Conservation (phyloP, 352 stramenopile genomes). For the Globisporangium rhizosaccharum region DNA sequence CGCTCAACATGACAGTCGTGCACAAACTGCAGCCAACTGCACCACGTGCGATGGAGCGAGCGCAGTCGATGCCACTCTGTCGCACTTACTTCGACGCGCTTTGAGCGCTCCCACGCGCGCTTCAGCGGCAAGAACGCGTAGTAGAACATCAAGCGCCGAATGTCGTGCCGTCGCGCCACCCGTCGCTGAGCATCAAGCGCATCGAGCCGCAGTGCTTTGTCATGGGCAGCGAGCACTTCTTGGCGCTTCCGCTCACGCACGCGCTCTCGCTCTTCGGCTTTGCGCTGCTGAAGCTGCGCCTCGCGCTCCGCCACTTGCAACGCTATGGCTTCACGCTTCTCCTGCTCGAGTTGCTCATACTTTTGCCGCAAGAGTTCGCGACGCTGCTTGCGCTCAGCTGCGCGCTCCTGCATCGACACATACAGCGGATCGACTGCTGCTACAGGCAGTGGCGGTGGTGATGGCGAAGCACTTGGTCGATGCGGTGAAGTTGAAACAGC, state of each 20-base stretch:
- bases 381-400: constrained; percentile 45
- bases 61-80: constrained; percentile 40
- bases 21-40: constrained; percentile 33
- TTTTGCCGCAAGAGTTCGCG: constrained; percentile 43
- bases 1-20: constrained; percentile 13
- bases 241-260: constrained; percentile 34
- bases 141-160: constrained; percentile 35
- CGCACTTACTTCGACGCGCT: constrained; percentile 30
- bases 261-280: constrained; percentile 30
- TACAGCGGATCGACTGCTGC: constrained; percentile 36
- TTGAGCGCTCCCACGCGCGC: constrained; percentile 18
- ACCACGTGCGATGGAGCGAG: constrained; percentile 32
- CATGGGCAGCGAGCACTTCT: constrained; percentile 20
- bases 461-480: background rate
- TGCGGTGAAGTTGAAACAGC: too few relatives aligned
- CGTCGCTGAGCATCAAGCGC: constrained; percentile 22
- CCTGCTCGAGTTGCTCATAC: constrained; percentile 45
- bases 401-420: constrained; percentile 45
- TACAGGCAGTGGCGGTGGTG: background rate
- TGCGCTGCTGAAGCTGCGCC: constrained; percentile 28
- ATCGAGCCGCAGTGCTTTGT: constrained; percentile 30
- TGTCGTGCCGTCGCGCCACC: constrained; percentile 26
- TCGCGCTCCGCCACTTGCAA: constrained; percentile 38
- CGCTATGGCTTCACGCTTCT: constrained; percentile 36
- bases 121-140: constrained; percentile 45